Evolutionary conservation across 768 basidiomycete genomes (phyloP), one percentile per base, ranked within the genome.

Genomic region (Brasilioporus rufonigricans): DNA sequence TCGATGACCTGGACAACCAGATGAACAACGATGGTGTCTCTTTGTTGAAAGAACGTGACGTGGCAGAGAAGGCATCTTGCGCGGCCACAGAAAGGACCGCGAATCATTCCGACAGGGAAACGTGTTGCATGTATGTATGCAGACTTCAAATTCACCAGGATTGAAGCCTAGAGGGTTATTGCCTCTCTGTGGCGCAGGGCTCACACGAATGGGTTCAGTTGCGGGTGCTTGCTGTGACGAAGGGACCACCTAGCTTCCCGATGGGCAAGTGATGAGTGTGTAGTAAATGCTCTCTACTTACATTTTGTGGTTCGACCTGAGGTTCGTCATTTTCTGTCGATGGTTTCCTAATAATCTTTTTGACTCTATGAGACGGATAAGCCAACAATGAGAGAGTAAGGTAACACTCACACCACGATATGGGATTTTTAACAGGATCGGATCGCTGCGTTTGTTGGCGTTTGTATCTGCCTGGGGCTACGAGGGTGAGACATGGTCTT

Each of bases 21-120:
- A 21, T 5, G 46, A 44, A 50, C 65, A 66, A 19, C 9, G 50
- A 16, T 36, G 55, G 35, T 66, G 65, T 31, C 52, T 66, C 33
- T 61, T 68, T 2, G 41, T n/a, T 24, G 65, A 66, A 51, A 66
- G 64, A 5, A 57, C 64, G 23, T 66, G 65, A 4, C 66, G 66
- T 2, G 66, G 66, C 40, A 66, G 50, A 24, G 56, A 60, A 5
- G 61, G 53, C 43, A 55, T 50, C 19, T 33, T 66, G 44, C 65
- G 65, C 3, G 43, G 44, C 65, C 65, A 66, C 27, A 68, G 47
- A 45, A 68, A 63, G 26, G 65, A 68, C 1, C 51, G 56, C 23
- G 66, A 60, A 48, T 66, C 66, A 16, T 66, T 68, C 40, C 66
- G 66, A 55, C 65, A 66, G 3, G 54, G 66, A 29, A 36, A 18